These are phyloP conservation scores for Trametes sp. DNA, from an alignment of 1,284 basidiomycete species.

Conservation along the genomic window DNA sequence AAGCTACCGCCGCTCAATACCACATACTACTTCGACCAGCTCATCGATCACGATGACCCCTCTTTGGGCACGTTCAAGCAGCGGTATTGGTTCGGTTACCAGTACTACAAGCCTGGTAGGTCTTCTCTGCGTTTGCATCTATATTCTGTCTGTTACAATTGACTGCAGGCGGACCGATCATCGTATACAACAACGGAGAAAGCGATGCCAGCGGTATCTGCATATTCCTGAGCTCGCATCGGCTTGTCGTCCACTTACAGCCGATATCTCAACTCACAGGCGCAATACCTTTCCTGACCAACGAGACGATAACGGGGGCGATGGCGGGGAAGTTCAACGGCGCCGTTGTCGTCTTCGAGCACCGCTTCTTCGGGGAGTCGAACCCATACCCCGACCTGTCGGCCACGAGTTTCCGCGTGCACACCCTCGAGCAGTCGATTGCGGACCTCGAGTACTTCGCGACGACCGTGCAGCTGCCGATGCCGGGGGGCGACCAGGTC, in stretches of 20 bases:
- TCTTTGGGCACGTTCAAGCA: constrained; percentile 75
- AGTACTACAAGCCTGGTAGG: constrained; percentile 64
- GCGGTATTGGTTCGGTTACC: constrained; percentile 71
- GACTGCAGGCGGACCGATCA: constrained; percentile 67
- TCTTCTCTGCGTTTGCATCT: background rate
- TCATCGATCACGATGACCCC: constrained; percentile 76
- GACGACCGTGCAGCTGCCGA: constrained; percentile 67
- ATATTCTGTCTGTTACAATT: background rate
- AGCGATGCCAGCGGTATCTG: constrained; percentile 48
- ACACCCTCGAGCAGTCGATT: constrained; percentile 75
- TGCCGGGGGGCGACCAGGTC: constrained; percentile 66
- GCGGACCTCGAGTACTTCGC: constrained; percentile 77
- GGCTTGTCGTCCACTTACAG: no score
- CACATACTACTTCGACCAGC: constrained; percentile 70
- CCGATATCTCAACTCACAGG: no score
- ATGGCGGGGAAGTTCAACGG: constrained; percentile 74
- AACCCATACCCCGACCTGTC: constrained; percentile 68
- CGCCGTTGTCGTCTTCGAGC: constrained; percentile 65
- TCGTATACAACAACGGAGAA: constrained; percentile 62
- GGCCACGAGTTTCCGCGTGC: constrained; percentile 61
- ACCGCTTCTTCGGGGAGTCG: constrained; percentile 60
- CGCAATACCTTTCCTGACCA: constrained; percentile 60
- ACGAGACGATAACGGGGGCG: constrained; percentile 66
- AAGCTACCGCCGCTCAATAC: constrained; percentile 39
- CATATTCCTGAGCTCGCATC: background rate